Evolutionary conservation across 257 asterid species (phyloP).

Genomic region (Ilex asprella): DNA sequence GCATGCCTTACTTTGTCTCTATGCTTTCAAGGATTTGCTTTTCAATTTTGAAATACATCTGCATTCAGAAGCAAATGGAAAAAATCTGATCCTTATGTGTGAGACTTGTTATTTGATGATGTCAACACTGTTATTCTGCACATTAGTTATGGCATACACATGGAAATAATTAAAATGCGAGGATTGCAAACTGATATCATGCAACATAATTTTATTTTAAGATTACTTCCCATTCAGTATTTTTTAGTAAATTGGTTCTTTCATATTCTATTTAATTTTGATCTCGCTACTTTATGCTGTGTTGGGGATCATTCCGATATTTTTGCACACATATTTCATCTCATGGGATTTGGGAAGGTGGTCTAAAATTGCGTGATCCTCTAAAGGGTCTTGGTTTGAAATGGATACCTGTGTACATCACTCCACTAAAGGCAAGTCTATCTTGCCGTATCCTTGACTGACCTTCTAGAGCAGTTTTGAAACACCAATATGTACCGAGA

Average conservation of each 20-base stretch:
- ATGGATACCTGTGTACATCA: not conserved
- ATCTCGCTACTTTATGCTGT: no score
- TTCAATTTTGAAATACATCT: constrained; percentile 8
- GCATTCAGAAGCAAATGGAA: not conserved
- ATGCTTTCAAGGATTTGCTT: constrained; percentile 8
- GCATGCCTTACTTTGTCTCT: constrained; percentile 7
- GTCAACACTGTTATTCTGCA: not conserved
- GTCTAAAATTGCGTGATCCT: not conserved
- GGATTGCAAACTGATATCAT: not conserved
- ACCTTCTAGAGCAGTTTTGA: no score
- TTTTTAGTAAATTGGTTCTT: no score
- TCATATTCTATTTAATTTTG: no score
- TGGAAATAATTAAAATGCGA: not conserved
- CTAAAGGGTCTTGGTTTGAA: not conserved
- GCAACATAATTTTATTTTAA: not conserved
- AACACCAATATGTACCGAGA: no score
- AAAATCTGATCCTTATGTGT: not conserved
- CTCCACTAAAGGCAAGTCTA: not conserved
- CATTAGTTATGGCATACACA: not conserved
- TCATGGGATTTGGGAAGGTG: not conserved
- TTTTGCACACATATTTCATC: not conserved
- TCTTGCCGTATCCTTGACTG: no score
- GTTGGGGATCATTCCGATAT: no score
- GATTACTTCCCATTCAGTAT: not conserved
- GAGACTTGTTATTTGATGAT: not conserved